Conservation (phyloP, 2,329 filamentous ascomycete species). For the Penicillium sp. region DNA sequence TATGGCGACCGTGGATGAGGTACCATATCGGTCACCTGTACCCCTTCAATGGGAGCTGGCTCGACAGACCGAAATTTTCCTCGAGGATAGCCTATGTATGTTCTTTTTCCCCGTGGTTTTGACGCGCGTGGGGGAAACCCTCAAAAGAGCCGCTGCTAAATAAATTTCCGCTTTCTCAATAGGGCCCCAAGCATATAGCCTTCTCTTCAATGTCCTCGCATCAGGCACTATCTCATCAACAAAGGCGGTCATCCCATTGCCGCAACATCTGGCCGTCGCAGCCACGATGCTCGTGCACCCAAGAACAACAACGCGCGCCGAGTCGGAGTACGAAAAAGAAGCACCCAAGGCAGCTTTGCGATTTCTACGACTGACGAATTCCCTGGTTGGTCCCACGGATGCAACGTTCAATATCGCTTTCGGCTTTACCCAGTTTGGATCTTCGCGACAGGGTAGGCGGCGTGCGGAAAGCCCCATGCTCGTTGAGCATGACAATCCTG, state of each 20-base stretch:
- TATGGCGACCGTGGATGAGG: slow-evolving; percentile 19
- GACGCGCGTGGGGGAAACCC: neutral
- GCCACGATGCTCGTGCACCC: slow-evolving; percentile 82
- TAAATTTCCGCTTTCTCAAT: slow-evolving; percentile 4
- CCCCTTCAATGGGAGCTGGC: slow-evolving; percentile 62
- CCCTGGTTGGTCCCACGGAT: slow-evolving; percentile 65
- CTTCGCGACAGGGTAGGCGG: slow-evolving; percentile 31
- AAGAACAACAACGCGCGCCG: slow-evolving; percentile 68
- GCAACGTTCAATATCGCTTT: slow-evolving; percentile 71
- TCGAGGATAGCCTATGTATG: slow-evolving; percentile 69
- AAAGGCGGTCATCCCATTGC: slow-evolving; percentile 63
- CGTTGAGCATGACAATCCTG: slow-evolving; percentile 33
- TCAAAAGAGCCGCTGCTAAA: neutral
- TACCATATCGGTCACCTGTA: slow-evolving; percentile 53
- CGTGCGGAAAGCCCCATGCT: slow-evolving; percentile 16
- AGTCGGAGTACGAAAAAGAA: slow-evolving; percentile 57
- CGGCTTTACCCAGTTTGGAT: slow-evolving; percentile 52
- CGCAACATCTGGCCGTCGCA: slow-evolving; percentile 72
- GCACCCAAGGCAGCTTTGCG: slow-evolving; percentile 65
- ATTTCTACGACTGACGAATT: slow-evolving; percentile 67
- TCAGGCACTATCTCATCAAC: slow-evolving; percentile 35
- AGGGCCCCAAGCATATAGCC: slow-evolving; percentile 59
- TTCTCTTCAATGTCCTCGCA: slow-evolving; percentile 52
- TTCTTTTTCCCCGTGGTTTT: slow-evolving; percentile 2
- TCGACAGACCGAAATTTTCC: slow-evolving; percentile 65